phyloP scores from a whole-genome alignment of 768 basidiomycete species.

The Kwoniella dendrophila region DNA sequence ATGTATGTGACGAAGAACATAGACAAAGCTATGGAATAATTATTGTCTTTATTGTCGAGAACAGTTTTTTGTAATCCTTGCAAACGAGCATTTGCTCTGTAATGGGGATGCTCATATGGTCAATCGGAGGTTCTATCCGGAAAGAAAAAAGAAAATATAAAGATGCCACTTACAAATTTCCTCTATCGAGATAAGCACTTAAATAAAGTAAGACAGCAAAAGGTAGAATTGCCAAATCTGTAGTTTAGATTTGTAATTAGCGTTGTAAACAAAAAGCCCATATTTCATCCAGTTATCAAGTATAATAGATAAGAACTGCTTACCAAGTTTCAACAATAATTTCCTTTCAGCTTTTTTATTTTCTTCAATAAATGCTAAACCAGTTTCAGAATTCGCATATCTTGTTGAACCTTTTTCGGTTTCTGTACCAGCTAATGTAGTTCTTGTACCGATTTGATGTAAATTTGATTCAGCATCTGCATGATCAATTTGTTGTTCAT shows the following conservation, averaged over 20 bases:
- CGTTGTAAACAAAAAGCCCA: not conserved
- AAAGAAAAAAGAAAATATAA: slow-evolving; percentile 12
- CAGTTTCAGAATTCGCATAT: slow-evolving; percentile 33
- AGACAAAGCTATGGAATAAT: slow-evolving; percentile 54
- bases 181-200: slow-evolving; percentile 58
- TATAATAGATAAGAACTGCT: not conserved
- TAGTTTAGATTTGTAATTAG: not conserved
- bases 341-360: slow-evolving; percentile 39
- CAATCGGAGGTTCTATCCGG: not conserved
- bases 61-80: slow-evolving; percentile 54
- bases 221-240: slow-evolving; percentile 56
- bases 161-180: slow-evolving; percentile 50
- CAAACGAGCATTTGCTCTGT: slow-evolving; percentile 52
- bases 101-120: no score
- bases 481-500: slow-evolving; percentile 19
- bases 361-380: slow-evolving; percentile 26
- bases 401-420: slow-evolving; percentile 37
- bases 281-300: not conserved
- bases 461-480: not conserved
- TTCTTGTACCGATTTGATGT: slow-evolving; percentile 23
- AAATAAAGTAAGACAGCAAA: slow-evolving; percentile 57
- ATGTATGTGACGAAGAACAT: slow-evolving; percentile 57
- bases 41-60: slow-evolving; percentile 48
- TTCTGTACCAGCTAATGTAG: slow-evolving; percentile 23
- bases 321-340: slow-evolving; percentile 46